Evolutionary conservation across 2,329 filamentous ascomycete genomes (phyloP).

Genomic region (Sarocladium kiliense): DNA sequence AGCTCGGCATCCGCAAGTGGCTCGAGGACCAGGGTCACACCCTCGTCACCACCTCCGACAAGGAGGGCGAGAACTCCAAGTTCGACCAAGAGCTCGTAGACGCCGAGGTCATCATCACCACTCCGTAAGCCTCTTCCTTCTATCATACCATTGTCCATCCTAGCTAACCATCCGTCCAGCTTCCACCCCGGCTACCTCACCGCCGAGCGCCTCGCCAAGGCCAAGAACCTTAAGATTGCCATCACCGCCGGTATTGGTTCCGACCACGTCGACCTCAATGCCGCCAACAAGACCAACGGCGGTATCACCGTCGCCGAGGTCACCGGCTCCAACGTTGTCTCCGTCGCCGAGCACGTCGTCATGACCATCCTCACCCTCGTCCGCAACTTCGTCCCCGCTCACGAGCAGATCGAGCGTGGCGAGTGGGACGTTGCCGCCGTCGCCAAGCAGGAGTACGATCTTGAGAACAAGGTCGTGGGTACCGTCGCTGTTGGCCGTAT

Average conservation of each 20-base stretch:
- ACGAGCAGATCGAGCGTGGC: conserved; percentile 84
- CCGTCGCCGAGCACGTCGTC: conserved; percentile 96
- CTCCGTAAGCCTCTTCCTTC: conserved; percentile 58
- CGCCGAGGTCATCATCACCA: conserved; percentile 98
- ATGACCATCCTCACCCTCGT: conserved; percentile 97
- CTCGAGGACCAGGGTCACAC: conserved; percentile 96
- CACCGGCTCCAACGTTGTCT: conserved; percentile 96
- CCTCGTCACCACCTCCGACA: conserved; percentile 94
- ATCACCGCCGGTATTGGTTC: conserved; percentile 97
- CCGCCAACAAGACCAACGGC: conserved; percentile 97
- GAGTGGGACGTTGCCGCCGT: conserved; percentile 95
- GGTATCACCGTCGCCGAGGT: conserved; percentile 97
- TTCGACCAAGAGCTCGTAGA: conserved; percentile 96
- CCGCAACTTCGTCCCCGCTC: conserved; percentile 97
- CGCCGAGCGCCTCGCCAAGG: conserved; percentile 90
- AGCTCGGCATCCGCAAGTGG: conserved; percentile 96
- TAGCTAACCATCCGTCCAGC: conserved; percentile 42
- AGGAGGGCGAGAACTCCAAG: conserved; percentile 86
- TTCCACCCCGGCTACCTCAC: conserved; percentile 99
- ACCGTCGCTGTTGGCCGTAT: conserved; percentile 97
- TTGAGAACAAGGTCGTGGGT: conserved; percentile 95
- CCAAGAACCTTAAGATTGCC: conserved; percentile 98
- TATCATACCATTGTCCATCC: not conserved
- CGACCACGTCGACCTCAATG: conserved; percentile 95
- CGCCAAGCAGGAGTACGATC: conserved; percentile 97